Base-by-base conservation (phyloP, 495 filamentous ascomycete species). In the Hypomontagnella submonticulosa region DNA sequence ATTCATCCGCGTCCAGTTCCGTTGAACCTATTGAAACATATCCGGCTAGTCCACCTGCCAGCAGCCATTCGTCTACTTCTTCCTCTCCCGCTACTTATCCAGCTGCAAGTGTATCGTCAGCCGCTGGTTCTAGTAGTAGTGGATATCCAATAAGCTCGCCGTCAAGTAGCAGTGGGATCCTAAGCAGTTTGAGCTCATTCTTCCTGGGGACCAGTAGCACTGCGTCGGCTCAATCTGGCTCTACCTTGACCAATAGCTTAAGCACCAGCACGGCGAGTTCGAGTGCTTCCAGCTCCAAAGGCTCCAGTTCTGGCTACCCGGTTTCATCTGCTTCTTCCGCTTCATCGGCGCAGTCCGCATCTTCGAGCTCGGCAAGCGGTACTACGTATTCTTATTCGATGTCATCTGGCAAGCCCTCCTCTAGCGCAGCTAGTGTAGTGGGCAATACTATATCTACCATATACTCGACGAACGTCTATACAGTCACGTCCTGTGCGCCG, bases 401-500 rank as follows among this genome's bases (percentile, higher is more conserved):
- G 51, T 66, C 66, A 2, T 49, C 61, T 38, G 56, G 50, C 4
- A 61, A 48, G 15, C 13, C 34, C 46, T 13, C 10, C 8, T 54
- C 49, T 4, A 59, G 60, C 52, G 32, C 18, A 23, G 58, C 53
- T 4, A 23, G 34, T 32, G n/a, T 9, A 16, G 20, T 7, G 11
- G 15, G 32, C 1, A 48, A 20, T 16, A 84, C 82, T 57, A 83
- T 81, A 32, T 88, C 84, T 11, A 88, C 87, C 34, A 74, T 88
- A 32, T 87, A 81, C 72, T 73, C 79, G 12, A 89, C 87, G 10
- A 81, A 77, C 50, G 77, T 80, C 69, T 75, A 83, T 51, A 88
- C 87, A 3, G 75, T 87, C 70, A 85, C 83, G 4, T 82, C 80
- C 58, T 88, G 85, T 69, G 76, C 80, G 4, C 70, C 86, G 1